Evolutionary conservation across 192 early-diverging fungal species (phyloP), one percentile per base, ranked within the genome.

Genomic region (Coemansia furcata): DNA sequence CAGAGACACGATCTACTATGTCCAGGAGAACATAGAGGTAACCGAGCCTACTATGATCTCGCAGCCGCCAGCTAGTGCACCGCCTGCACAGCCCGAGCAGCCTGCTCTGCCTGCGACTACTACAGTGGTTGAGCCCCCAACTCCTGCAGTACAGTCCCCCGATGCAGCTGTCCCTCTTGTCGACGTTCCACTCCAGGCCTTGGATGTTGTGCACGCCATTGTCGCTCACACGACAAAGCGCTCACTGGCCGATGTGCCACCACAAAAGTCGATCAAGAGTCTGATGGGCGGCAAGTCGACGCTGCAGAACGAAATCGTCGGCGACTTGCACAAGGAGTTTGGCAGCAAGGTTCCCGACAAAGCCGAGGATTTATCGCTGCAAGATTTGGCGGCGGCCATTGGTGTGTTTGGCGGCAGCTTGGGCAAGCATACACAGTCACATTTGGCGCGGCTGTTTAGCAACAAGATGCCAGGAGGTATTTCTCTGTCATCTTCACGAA

Each of bases 271-370:
- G 49, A 66, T 65, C 14, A 64, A 94, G 83, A 92, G 92, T 61
- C 85, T 95, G 32, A 91, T 95, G 47, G 92, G 90, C 52, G 91
- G 92, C 69, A 94, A 94, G 80, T 92, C 91, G 14, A 97, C 93
- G 46, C 86, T 98, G n/a, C 95, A 98, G 73, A 98, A 98, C 85
- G 96, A 98, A 68, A 94, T 98, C 40, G 83, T 98, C 55, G 96
- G 95, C 77, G 95, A 96, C 73, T 80, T 98, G 46, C 92, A 91
- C 62, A 95, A 93, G 68, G 96, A 98, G 78, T 95, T 98, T 85
- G 89, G 88, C 66, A 86, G 82, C 57, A 87, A 84, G 59, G 85
- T 94, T 59, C 92, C 94, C 26, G 95, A 96, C 73, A 95, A 95
- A 80, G 88, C 92, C 59, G 96, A 98, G 72, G 94, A 98, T 76